Evolutionary conservation across 805 yeast species (phyloP).

Genomic region (Allodekkera sacchari): DNA sequence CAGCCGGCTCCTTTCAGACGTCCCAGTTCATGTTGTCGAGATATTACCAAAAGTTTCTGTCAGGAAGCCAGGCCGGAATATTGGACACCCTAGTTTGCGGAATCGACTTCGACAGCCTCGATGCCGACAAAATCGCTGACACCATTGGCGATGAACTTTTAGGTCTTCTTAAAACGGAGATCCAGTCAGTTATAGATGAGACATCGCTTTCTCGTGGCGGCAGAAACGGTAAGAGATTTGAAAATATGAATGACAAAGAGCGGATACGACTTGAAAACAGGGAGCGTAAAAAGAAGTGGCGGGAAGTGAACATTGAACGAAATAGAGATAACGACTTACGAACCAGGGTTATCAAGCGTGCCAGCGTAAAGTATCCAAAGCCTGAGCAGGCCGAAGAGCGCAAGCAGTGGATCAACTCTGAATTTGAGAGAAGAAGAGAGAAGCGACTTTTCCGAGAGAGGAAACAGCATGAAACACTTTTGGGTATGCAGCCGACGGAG

Average conservation of each 20-base stretch:
- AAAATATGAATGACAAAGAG: slow-evolving; percentile 36
- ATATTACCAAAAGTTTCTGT: no score
- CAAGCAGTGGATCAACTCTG: slow-evolving; percentile 63
- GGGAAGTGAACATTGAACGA: slow-evolving; percentile 69
- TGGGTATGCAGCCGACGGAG: slow-evolving; percentile 5
- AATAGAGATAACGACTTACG: slow-evolving; percentile 85
- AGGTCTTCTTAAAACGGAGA: slow-evolving; percentile 7
- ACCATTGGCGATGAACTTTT: slow-evolving; percentile 5
- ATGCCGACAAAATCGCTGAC: slow-evolving; percentile 2
- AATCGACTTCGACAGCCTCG: slow-evolving; percentile 5
- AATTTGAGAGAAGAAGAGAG: slow-evolving; percentile 57
- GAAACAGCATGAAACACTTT: slow-evolving; percentile 13
- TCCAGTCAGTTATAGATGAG: slow-evolving; percentile 7
- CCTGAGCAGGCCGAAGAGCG: slow-evolving; percentile 44
- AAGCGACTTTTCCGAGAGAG: slow-evolving; percentile 45
- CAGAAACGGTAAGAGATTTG: slow-evolving; percentile 1
- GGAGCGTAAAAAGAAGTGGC: slow-evolving; percentile 75
- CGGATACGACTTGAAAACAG: slow-evolving; percentile 60
- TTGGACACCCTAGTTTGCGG: slow-evolving; percentile 6
- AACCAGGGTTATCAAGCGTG: slow-evolving; percentile 68
- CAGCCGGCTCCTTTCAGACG: no score
- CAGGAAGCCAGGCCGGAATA: slow-evolving; percentile 30
- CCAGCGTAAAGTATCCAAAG: slow-evolving; percentile 57
- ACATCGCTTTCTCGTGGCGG: slow-evolving; percentile 4
- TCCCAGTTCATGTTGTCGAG: no score